Percentiles rank a stretch among this genome's conserved stretches.
These are phyloP conservation scores for Vigna unguiculata DNA, from an alignment of 306 rosid species.

Conservation along the genomic window DNA sequence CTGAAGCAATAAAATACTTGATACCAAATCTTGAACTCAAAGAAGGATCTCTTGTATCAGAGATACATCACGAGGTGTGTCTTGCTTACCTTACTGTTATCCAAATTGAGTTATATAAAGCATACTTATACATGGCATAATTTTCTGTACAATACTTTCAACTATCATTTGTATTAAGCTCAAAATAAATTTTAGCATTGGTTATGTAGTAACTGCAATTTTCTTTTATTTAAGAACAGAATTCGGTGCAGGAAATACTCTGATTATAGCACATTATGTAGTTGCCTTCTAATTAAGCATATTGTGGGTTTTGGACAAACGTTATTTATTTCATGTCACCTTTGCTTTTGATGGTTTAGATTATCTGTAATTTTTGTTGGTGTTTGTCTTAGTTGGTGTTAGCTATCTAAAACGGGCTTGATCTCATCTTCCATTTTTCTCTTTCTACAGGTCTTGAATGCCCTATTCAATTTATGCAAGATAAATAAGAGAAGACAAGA, in stretches of 20 bases:
- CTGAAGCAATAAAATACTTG: constrained; percentile 95
- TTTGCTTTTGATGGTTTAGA: constrained; percentile 24
- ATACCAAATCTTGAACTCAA: constrained; percentile 98
- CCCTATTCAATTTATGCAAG: constrained; percentile 95
- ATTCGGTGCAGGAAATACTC: background rate
- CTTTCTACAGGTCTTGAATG: constrained; percentile 78
- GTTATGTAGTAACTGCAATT: constrained; percentile 7
- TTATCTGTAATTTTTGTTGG: background rate
- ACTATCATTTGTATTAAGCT: constrained; percentile 12
- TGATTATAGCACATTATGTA: constrained; percentile 30
- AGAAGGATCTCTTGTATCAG: constrained; percentile 94
- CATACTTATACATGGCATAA: constrained; percentile 1
- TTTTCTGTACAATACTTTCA: constrained; percentile 25
- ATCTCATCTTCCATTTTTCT: constrained; percentile 33
- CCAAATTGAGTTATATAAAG: constrained; percentile 15
- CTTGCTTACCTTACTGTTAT: constrained; percentile 39
- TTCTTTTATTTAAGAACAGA: constrained; percentile 2
- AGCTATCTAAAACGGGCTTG: constrained; percentile 30
- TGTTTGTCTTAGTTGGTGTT: constrained; percentile 17
- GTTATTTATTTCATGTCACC: constrained; percentile 13
- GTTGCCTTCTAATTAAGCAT: background rate
- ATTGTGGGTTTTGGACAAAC: background rate
- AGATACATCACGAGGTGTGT: constrained; percentile 89
- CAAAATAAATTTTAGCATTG: constrained; percentile 19
- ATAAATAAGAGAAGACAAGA: constrained; percentile 99